Evolutionary conservation across 306 rosid genomes (phyloP), one percentile per base, ranked within the genome.

Genomic region (Fagus sylvatica): DNA sequence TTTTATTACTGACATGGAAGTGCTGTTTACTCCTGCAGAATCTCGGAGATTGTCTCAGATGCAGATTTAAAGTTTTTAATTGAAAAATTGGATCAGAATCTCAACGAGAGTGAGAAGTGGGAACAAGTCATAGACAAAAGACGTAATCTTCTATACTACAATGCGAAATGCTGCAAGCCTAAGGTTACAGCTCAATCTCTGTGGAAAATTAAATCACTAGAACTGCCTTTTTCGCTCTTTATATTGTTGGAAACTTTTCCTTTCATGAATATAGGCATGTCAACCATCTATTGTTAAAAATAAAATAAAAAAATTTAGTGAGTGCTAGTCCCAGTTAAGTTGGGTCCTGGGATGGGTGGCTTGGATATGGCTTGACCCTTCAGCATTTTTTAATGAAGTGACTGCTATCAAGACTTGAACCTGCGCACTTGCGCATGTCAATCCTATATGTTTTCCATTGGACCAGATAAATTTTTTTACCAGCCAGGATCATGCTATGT

Each of bases 151-250:
- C 79, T 95, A 19, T 83, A 77, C 75, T 95, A 95, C 92, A 72
- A 65, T 69, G 98, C 97, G 0, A 91, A 91, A 84, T 91, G 91
- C 90, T 84, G 86, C 97, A 88, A 88, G 80, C 92, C 98, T 59
- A 88, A 92, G 98, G 98, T 94, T 73, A 71, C 55, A 61, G 42
- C 13, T 78, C 46, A 39, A 2, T 46, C 51, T 46, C 9, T 46
- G 51, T 0, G 9, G 15, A 46, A 46, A 46, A 46, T 46, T 46
- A 57, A 76, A 7, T 68, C 56, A 39, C 49, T 46, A 71, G 71
- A 46, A 39, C 11, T 75, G 22, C 64, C 69, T n/a, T 49, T 48
- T 19, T 51, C 28, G n/a, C 62, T 13, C 4, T 33, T 51, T 37
- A 6, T 30, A 17, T 33, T 69, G 3, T 39, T 57, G 17, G 34